Base-by-base conservation (phyloP, 305 asterid genomes). In the Fraxinus nigra region DNA sequence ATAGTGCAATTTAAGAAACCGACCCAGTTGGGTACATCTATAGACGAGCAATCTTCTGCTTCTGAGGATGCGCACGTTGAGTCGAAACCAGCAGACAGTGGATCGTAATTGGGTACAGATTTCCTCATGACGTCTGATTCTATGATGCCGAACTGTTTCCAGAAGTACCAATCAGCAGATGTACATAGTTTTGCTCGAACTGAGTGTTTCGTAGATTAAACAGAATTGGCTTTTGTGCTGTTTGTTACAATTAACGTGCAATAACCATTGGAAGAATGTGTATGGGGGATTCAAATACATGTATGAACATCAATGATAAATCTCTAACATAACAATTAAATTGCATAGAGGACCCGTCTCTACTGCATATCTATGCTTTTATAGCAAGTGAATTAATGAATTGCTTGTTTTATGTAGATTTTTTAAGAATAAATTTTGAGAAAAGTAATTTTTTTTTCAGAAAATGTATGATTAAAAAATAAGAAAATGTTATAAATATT, bases 1-100 rank as follows among this genome's bases (percentile, higher is more conserved):
- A 32, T 95, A 86, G 98, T 95, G 78, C 95, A 95, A 72, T 91
- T 95, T 81, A 89, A 89, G 91, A 92, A 93, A 85, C 78, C 84
- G 7, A 54, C 76, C 22, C 77, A 81, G 35, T 80, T 90, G 3
- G 89, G 81, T 11, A 35, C 87, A 59, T 77, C 87, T 75, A 80
- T 87, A 22, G 80, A 70, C 7, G 86, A 86, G 38, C 85, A 84
- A 32, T 84, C 91, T 65, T 83, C 80, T 5, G 79, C 82, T 43
- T 63, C 88, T 63, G 84, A 79, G 38, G 92, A 86, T 56, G 82
- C 11, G 51, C 79, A 72, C 22, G 37, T 51, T 3, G 85, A 81
- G 73, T 72, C 83, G 7, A 79, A 76, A 63, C 75, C 87, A 34
- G 86, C 81, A 8, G 90, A 79, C 56, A 69, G 38, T 4, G 87